Evolutionary conservation across 352 stramenopile species (phyloP), one percentile per base, ranked within the genome.

Genomic region (Pythium rhizo-oryzae): DNA sequence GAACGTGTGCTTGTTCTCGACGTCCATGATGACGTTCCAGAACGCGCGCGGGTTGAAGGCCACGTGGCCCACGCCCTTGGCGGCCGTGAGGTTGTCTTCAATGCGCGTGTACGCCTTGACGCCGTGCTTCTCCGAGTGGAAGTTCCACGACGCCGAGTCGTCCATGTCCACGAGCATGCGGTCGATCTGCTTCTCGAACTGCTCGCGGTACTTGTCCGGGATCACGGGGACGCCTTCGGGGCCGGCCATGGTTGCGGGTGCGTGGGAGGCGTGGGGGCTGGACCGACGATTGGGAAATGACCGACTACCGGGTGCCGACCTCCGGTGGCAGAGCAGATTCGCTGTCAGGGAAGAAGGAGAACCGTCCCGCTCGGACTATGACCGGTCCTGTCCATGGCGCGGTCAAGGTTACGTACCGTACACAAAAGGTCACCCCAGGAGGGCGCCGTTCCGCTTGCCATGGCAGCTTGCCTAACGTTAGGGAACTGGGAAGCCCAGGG

Each of bases 81-180:
- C 78, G 1, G 82, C 76, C 1, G 82, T 89, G 33, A 93, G 73
- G 30, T 70, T 79, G 21, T 80, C 81, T 21, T 91, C 85, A n/a
- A 89, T 72, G 49, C 82, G 87, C 25, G 78, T 89, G 68, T 79
- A 90, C 44, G 75, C 76, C 67, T 84, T 87, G 60, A 93, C 70
- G 52, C 82, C 85, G 51, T 89, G 64, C 67, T 89, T 89, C 62
- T 91, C 83, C 30, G 78, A 80, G 64, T 91, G 74, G 52, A 85
- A 84, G 62, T 81, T 81, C 82, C 82, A 93, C 18, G 81, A 71
- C 11, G 69, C 30, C 49, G 75, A 70, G 41, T 90, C 79, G 43
- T 90, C 79, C 51, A 88, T 70, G 54, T 90, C 82, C 16, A 67
- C 62, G 56, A 87, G 75, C 72, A 88, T 85, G n/a, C 77, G 72